Conservation (phyloP, 2,329 filamentous ascomycete species). For the Pseudocercospora fuligena region DNA sequence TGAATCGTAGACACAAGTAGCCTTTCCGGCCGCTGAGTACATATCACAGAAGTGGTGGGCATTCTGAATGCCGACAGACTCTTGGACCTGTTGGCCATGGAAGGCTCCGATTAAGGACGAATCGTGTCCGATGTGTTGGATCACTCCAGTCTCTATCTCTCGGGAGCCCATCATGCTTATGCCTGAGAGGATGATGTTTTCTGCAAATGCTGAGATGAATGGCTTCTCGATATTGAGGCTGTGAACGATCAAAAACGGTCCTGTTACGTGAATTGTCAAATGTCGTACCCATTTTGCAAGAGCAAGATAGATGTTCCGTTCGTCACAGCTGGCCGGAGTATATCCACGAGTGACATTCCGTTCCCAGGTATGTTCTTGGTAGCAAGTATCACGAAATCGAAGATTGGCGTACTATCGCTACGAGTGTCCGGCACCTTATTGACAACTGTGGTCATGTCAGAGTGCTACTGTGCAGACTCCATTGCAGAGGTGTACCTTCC, state of each 20-base stretch:
- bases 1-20: not conserved
- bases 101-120: not conserved
- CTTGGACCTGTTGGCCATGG: not conserved
- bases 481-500: not conserved
- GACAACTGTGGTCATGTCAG: not conserved
- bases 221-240: not conserved
- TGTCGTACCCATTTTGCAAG: not conserved
- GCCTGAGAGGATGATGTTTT: not conserved
- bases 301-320: not conserved
- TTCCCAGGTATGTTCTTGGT: not conserved
- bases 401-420: not conserved
- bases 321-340: not conserved
- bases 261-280: not conserved
- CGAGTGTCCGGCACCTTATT: not conserved
- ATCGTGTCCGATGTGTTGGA: not conserved
- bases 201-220: not conserved
- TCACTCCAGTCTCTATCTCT: not conserved
- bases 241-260: not conserved
- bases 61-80: not conserved
- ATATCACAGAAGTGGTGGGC: not conserved
- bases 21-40: not conserved
- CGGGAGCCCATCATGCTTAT: not conserved
- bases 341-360: not conserved
- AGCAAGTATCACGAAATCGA: not conserved
- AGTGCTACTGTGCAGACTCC: too few relatives aligned